Evolutionary conservation across 1,284 basidiomycete species (phyloP).

Genomic region (Marasmius fiardii): DNA sequence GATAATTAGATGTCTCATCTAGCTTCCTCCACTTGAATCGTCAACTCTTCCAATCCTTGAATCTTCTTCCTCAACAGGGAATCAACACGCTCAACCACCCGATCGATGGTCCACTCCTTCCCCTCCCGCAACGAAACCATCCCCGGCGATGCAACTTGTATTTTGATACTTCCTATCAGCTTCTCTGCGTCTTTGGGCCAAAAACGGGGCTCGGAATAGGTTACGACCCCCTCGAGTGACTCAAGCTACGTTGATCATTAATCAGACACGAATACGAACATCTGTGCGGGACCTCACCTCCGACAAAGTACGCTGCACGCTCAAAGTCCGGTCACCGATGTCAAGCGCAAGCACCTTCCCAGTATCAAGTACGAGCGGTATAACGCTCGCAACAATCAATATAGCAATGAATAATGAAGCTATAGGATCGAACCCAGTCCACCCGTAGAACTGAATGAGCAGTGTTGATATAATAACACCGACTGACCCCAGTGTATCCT

Average conservation of each 20-base stretch:
- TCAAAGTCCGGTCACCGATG: conserved; percentile 65
- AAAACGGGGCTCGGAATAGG: conserved; percentile 83
- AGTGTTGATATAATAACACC: conserved; percentile 99
- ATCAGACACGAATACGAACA: conserved; percentile 1
- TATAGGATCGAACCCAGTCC: conserved; percentile 99
- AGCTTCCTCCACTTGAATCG: conserved; percentile 74
- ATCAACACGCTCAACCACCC: conserved; percentile 75
- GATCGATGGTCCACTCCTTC: conserved; percentile 62
- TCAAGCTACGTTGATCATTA: conserved; percentile 28
- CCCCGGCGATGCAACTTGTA: conserved; percentile 65
- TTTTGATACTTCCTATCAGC: conserved; percentile 87
- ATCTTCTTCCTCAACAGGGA: conserved; percentile 68
- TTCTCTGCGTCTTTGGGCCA: conserved; percentile 94
- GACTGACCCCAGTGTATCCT: conserved; percentile 90
- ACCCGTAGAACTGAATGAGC: conserved; percentile 95
- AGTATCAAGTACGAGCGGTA: conserved; percentile 93
- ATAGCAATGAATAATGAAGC: conserved; percentile 96
- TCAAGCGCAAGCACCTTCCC: conserved; percentile 89
- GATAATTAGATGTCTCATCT: neutral
- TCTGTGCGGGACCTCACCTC: conserved; percentile 54
- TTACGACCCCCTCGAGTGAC: conserved; percentile 73
- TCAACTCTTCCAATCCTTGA: conserved; percentile 79
- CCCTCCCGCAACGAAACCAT: conserved; percentile 33
- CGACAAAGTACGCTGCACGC: conserved; percentile 69
- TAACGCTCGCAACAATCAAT: conserved; percentile 92